A percentile compares a stretch with the other conserved stretches of the same genome.
phyloP scores from a whole-genome alignment of 345 rosid genomes.

The Brassica cretica region DNA sequence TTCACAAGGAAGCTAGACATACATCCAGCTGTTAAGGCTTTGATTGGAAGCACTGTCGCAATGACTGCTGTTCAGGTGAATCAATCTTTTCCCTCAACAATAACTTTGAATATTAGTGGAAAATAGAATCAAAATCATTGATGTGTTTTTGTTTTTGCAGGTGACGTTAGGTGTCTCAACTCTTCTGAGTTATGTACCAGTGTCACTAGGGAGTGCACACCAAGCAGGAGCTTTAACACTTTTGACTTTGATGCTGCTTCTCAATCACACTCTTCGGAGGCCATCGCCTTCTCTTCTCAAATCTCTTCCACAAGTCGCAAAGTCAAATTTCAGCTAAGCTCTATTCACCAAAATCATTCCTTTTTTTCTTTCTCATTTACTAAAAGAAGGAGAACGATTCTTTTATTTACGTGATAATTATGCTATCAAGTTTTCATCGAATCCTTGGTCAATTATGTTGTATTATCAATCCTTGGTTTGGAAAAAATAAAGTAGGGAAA shows the following conservation, averaged over 20 bases:
- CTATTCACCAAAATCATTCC: constrained; percentile 2
- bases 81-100: not conserved
- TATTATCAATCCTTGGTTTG: constrained; percentile 16
- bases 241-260: constrained; percentile 68
- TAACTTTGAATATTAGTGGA: not conserved
- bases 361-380: not conserved
- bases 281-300: constrained; percentile 75
- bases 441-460: constrained; percentile 5
- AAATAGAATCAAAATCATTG: constrained; percentile 4
- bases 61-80: constrained; percentile 84
- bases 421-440: not conserved
- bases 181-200: constrained; percentile 82
- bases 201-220: constrained; percentile 79
- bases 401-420: not conserved
- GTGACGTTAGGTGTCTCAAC: constrained; percentile 84
- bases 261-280: constrained; percentile 74
- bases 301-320: constrained; percentile 72
- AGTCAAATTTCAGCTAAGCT: constrained; percentile 40
- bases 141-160: constrained; percentile 37
- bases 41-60: constrained; percentile 75
- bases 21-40: constrained; percentile 76
- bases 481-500: constrained; percentile 20
- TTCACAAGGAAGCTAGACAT: constrained; percentile 73
- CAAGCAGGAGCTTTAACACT: constrained; percentile 90
- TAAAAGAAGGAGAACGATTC: constrained; percentile 17